phyloP scores from a whole-genome alignment of 495 filamentous ascomycete species.

The Poronia punctata region DNA sequence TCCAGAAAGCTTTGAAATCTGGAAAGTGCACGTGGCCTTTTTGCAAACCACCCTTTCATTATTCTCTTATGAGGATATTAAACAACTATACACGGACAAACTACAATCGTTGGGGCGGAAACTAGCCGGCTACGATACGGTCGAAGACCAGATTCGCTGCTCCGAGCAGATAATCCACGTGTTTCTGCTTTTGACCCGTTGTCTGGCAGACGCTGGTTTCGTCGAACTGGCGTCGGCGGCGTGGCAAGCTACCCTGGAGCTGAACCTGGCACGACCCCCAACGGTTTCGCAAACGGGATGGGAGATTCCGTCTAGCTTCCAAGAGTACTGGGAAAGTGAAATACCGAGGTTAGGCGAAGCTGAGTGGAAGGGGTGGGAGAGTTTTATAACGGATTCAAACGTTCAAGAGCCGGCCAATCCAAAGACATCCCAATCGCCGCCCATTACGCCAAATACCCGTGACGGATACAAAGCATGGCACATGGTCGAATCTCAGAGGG shows the following conservation, averaged over 20 bases:
- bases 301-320: constrained; percentile 41
- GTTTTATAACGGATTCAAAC: constrained; percentile 34
- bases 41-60: constrained; percentile 58
- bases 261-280: constrained; percentile 54
- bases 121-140: constrained; percentile 13
- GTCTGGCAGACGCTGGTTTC: constrained; percentile 74
- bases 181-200: constrained; percentile 63
- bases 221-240: constrained; percentile 67
- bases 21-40: constrained; percentile 70
- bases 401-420: constrained; percentile 33
- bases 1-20: constrained; percentile 54
- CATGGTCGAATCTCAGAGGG: constrained; percentile 47
- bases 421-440: constrained; percentile 11
- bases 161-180: constrained; percentile 59
- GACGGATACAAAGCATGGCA: constrained; percentile 52
- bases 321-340: constrained; percentile 84
- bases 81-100: constrained; percentile 48
- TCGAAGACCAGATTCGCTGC: constrained; percentile 20
- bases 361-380: constrained; percentile 62
- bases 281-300: constrained; percentile 17
- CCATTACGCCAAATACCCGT: constrained; percentile 18
- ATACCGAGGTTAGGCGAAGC: constrained; percentile 71
- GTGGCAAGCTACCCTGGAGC: constrained; percentile 81
- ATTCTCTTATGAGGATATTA: constrained; percentile 64
- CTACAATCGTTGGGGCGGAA: constrained; percentile 42